These are phyloP conservation scores for Populus hybrid DNA, from an alignment of 441 rosid species.

Conservation along the genomic window DNA sequence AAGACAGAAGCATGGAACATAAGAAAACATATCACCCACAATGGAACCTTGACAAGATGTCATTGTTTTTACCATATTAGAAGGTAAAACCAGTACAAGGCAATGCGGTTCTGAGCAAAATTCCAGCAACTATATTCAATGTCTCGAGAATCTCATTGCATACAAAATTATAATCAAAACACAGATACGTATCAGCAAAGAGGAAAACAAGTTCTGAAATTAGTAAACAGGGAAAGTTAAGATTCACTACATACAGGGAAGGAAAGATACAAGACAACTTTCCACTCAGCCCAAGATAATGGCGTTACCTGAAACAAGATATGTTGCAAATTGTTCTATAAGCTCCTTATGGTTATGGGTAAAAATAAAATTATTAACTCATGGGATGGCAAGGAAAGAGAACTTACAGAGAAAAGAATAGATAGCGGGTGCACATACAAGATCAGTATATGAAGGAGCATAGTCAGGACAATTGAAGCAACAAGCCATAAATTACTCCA, in stretches of 20 bases:
- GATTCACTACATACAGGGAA: slow-evolving; percentile 70
- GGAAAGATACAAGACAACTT: slow-evolving; percentile 79
- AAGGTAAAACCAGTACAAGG: not conserved
- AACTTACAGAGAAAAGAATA: slow-evolving; percentile 92
- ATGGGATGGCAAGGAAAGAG: slow-evolving; percentile 17
- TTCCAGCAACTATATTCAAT: not conserved
- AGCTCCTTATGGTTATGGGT: slow-evolving; percentile 7
- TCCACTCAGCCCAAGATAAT: slow-evolving; percentile 95
- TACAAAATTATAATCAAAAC: not conserved
- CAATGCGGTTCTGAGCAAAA: not conserved
- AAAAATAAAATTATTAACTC: not conserved
- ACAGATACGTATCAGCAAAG: not conserved
- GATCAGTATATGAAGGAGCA: slow-evolving; percentile 85
- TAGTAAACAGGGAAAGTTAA: slow-evolving; percentile 1
- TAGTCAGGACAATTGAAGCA: slow-evolving; percentile 82
- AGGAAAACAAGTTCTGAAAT: not conserved
- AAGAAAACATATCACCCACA: not conserved
- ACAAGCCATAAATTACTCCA: slow-evolving; percentile 99
- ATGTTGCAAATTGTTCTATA: slow-evolving; percentile 18
- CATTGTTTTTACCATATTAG: not conserved
- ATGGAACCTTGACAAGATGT: not conserved
- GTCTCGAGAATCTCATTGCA: not conserved
- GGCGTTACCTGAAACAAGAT: slow-evolving; percentile 75
- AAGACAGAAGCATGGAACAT: not conserved
- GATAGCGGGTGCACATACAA: slow-evolving; percentile 85